Evolutionary conservation across 2,329 filamentous ascomycete genomes (phyloP), one percentile per base, ranked within the genome.

Genomic region (Alternaria triticina): DNA sequence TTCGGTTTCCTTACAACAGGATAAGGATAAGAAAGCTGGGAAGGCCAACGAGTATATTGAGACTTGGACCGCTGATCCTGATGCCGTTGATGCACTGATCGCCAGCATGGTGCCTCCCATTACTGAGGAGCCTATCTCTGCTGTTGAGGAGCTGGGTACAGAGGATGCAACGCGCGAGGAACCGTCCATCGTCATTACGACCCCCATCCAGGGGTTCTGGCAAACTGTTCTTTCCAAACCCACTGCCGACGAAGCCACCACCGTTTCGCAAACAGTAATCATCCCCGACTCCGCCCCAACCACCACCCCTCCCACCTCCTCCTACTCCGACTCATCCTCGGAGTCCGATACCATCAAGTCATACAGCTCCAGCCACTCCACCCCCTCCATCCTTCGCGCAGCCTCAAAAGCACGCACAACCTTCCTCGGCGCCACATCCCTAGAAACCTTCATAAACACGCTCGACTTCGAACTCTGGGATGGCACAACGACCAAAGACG

Each of bases 401-500:
- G 13, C 44, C 6, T 36, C 54, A n/a, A 25, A 44, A 9, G 55
- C 51, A n/a, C 36, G 52, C 45, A 57, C 30, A 11, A 61, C 56
- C 10, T 52, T 54, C 27, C 54, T 66, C 11, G 60, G 63, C 36
- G 28, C 8, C 12, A 45, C 11, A 1, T 61, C 54, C 3, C 20
- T 63, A 7, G 56, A 50, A 3, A 27, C 30, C 4, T 60, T 66
- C 25, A 12, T 60, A 10, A 33, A 23, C 6, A 22, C 8, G 13
- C 47, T 66, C 11, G 13, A 44, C 20, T 57, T 66, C 17, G 52
- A 51, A 30, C 20, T 20, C 8, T 17, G 15, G 7, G 43, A 60
- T 28, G 54, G 54, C 12, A 55, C 49, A 2, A 57, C 57, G 9
- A 57, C 57, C 15, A 66, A 63, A 15, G 12, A 45, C 1, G 43